Percentiles rank a stretch among this genome's conserved stretches.
Conservation (phyloP, 306 rosid species). For the Spatholobus suberectus region DNA sequence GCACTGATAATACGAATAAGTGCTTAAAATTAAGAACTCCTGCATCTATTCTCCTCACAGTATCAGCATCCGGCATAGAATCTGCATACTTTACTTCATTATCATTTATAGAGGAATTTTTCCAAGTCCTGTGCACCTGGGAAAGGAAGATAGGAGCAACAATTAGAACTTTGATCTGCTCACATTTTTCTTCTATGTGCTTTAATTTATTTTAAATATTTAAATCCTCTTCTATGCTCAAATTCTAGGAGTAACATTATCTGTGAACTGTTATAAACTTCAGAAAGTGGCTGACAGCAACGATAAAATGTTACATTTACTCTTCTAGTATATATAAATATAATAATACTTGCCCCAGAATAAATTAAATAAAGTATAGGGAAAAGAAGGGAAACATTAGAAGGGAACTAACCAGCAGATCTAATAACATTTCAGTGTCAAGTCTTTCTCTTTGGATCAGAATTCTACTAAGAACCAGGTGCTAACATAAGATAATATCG, state of each 20-base stretch:
- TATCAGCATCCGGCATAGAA: conserved; percentile 50
- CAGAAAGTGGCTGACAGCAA: conserved; percentile 1
- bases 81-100: conserved; percentile 39
- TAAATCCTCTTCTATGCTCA: neutral
- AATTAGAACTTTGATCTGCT: conserved; percentile 9
- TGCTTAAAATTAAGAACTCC: conserved; percentile 69
- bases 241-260: too few relatives aligned
- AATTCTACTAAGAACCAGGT: conserved; percentile 10
- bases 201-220: conserved; percentile 5
- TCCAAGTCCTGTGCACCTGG: conserved; percentile 51
- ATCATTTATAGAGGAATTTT: conserved; percentile 43
- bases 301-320: conserved; percentile 10
- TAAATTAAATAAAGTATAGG: neutral
- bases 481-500: conserved; percentile 8
- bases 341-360: neutral
- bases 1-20: conserved; percentile 44
- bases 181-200: conserved; percentile 4
- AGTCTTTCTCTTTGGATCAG: neutral
- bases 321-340: neutral
- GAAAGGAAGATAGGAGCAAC: conserved; percentile 28
- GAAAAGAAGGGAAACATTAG: neutral
- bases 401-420: neutral
- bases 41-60: conserved; percentile 79
- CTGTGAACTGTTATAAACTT: neutral
- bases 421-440: neutral